Evolutionary conservation across 345 rosid species (phyloP), one percentile per base, ranked within the genome.

Genomic region (Hibiscus trionum): DNA sequence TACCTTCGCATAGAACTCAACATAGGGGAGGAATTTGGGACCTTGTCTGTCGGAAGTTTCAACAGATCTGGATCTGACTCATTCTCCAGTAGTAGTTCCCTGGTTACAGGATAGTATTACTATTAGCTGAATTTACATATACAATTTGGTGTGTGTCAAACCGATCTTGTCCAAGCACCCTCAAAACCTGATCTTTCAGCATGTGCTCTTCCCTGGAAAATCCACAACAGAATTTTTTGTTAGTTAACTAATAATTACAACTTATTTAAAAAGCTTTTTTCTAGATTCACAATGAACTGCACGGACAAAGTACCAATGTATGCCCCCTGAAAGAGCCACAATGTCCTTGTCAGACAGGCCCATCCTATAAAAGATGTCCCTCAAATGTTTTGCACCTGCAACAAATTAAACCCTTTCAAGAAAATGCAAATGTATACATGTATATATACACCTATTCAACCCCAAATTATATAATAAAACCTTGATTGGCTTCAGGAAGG

Each of bases 321-420:
- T 91, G 97, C 72, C 62, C 96, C 53, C 98, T 58, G 97, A 93
- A 61, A 91, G 84, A 19, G 62, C 95, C 26, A 93, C 96, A 5
- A 93, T 93, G 79, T 93, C 97, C 81, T 80, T 90, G 73, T 93
- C 96, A 1, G 90, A 86, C 61, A 91, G 74, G 73, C 97, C 98
- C 97, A 93, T 93, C 44, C 97, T 90, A 64, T 84, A 77, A 79
- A 93, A 94, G 70, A 91, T 77, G 60, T 86, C 85, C 82, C 84
- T 85, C 24, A 90, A 61, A 61, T 61, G 66, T 61, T 15, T 15
- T 6, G 66, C 19, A 61, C 44, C 66, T 33, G 66, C 21, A 33
- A 61, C 44, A 61, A 61, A 61, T 7, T 31, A 16, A 61, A 61
- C 24, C 24, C 11, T 29, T 14, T 61, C 21, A 31, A 5, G 16